Conservation (phyloP, 169 alveolate species). For the Miamiensis avidus region DNA sequence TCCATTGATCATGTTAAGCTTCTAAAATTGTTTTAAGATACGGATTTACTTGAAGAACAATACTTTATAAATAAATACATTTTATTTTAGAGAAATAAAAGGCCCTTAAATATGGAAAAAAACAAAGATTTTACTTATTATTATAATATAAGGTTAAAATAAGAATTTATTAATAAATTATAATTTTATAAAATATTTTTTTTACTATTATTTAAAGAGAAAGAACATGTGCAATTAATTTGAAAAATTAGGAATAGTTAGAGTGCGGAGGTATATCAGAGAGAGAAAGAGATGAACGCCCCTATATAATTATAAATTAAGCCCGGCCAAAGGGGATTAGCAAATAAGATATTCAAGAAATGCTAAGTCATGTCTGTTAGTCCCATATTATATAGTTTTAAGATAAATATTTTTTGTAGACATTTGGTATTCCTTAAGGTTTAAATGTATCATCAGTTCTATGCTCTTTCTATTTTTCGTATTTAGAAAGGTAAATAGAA, state of each 20-base stretch:
- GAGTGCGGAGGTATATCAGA: neutral
- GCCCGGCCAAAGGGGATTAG: conserved; percentile 6
- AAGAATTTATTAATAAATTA: neutral
- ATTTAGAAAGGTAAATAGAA: conserved; percentile 8
- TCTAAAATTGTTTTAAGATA: conserved; percentile 30
- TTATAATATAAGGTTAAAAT: neutral
- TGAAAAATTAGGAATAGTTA: neutral
- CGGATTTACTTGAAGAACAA: conserved; percentile 9
- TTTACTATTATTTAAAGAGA: neutral
- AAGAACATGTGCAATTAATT: neutral
- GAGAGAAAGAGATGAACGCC: conserved; percentile 5
- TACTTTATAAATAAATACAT: conserved; percentile 39
- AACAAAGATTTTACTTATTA: neutral
- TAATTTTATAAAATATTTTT: neutral
- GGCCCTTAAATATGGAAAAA: conserved; percentile 1
- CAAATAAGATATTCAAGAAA: neutral
- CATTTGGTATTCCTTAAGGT: conserved; percentile 24
- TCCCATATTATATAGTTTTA: conserved; percentile 15
- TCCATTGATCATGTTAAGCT: conserved; percentile 25
- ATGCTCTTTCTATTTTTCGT: conserved; percentile 24
- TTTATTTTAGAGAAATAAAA: conserved; percentile 34
- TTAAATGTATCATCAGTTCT: conserved; percentile 14
- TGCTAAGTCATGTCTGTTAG: conserved; percentile 1
- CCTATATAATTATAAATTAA: conserved; percentile 10
- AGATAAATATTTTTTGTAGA: neutral